These are phyloP conservation scores for Geum urbanum DNA, from an alignment of 306 rosid species.

Conservation along the genomic window DNA sequence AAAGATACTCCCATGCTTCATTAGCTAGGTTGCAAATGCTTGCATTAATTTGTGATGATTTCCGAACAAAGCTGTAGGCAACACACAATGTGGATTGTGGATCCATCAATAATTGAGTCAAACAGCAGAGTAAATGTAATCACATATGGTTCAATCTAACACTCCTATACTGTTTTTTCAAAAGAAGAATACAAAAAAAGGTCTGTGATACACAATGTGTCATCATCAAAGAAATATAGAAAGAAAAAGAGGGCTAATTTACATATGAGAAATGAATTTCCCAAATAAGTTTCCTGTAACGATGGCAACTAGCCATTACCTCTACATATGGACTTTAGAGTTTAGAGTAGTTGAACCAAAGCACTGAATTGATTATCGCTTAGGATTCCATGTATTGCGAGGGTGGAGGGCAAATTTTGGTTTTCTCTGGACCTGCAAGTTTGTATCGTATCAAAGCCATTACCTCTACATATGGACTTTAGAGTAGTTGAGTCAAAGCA, in stretches of 20 bases:
- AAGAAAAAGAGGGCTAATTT: conserved; percentile 16
- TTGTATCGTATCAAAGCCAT: conserved; percentile 25
- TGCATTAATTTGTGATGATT: not conserved
- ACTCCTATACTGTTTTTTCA: conserved; percentile 18
- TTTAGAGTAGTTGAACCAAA: conserved; percentile 31
- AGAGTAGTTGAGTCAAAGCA: conserved; percentile 28
- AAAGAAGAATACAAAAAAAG: not conserved
- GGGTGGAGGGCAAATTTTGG: conserved; percentile 85
- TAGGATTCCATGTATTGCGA: conserved; percentile 85
- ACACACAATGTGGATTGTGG: conserved; percentile 10
- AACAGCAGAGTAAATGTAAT: not conserved
- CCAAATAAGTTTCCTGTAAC: conserved; percentile 28
- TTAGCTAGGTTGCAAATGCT: not conserved
- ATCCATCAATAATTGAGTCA: not conserved
- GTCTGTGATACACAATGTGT: conserved; percentile 26
- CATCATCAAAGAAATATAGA: conserved; percentile 8
- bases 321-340: conserved; percentile 29
- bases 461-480: conserved; percentile 31
- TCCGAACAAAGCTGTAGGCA: not conserved
- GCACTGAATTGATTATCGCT: conserved; percentile 26
- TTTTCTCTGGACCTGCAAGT: conserved; percentile 68
- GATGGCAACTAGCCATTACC: conserved; percentile 31
- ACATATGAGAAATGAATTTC: conserved; percentile 33
- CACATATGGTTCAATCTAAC: conserved; percentile 18
- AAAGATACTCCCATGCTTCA: too few species aligned